A percentile compares a stretch with the other conserved stretches of the same genome.
Evolutionary conservation across 805 yeast species (phyloP).

Genomic region (Hanseniaspora meyeri): DNA sequence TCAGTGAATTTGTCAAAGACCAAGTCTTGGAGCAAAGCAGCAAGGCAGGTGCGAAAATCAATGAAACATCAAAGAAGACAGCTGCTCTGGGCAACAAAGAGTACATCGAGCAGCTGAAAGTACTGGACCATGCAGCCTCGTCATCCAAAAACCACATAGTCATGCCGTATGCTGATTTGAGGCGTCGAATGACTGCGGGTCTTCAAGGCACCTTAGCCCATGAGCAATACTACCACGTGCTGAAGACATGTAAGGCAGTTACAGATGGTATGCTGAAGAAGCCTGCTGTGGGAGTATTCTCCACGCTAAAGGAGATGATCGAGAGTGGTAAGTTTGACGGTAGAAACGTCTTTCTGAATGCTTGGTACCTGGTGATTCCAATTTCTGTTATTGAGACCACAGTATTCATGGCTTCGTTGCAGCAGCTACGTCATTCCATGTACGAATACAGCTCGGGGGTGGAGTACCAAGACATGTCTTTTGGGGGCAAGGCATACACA

Average conservation of each 20-base stretch:
- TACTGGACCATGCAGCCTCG: neutral
- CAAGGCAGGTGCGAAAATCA: neutral
- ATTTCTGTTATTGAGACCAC: neutral
- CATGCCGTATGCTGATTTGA: neutral
- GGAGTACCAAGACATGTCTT: neutral
- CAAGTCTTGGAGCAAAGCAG: conserved; percentile 2
- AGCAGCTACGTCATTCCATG: neutral
- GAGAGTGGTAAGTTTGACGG: neutral
- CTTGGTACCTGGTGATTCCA: neutral
- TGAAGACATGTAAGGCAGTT: neutral
- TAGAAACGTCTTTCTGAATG: neutral
- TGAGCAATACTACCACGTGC: neutral
- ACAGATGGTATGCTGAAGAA: neutral
- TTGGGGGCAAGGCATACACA: neutral
- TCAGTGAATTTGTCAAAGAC: conserved; percentile 18
- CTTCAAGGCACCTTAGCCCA: neutral
- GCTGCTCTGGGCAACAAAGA: neutral
- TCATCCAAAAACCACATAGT: neutral
- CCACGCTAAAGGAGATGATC: neutral
- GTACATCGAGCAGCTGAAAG: neutral
- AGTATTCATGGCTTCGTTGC: neutral
- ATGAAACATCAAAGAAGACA: neutral
- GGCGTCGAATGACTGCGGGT: neutral
- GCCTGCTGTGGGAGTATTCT: neutral
- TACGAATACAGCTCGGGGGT: neutral